Evolutionary conservation across 495 filamentous ascomycete genomes (phyloP), one percentile per base, ranked within the genome.

Genomic region (Trichodelitschia bisporula): DNA sequence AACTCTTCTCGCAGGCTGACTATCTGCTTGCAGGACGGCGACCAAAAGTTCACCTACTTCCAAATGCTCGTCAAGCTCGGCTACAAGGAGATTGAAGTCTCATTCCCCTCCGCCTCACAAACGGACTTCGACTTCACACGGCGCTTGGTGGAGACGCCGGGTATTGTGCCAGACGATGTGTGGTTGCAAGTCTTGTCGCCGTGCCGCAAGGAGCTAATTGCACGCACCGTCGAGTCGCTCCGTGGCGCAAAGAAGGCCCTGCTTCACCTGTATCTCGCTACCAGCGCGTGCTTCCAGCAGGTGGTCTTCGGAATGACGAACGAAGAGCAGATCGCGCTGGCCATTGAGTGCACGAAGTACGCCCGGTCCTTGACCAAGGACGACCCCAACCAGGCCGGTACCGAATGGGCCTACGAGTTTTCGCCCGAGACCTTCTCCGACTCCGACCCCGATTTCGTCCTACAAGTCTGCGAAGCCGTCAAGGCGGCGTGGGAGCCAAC

Each of bases 1-100:
- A n/a, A n/a, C n/a, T n/a, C n/a, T n/a, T n/a, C n/a, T n/a, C 18
- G 6, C 15, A 33, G 9, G 15, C 23, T 33, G 34, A 35, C 29
- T 31, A 6, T 5, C 18, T 11, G 12, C 18, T 2, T 38, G 31
- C 43, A 89, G 78, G 82, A 82, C 39, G 76, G 76, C 37, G 74
- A 90, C 23, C 79, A 93, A 57, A 97, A 97, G 62, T 86, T 68
- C 64, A 54, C 59, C 36, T 95, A 86, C 57, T 97, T 97, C 59
- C 65, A 76, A 51, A 91, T 91, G 80, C 65, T 97, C 19, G 68
- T 76, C 38, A 69, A 77, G 38, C 70, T 93, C 29, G 86, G 86
- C 37, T 95, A 93, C 60, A 95, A 93, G 52, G 86, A 97, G 53
- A 91, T 97, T 40, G 86, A 97, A 50, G 72, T 93, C 8, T 90